These are phyloP conservation scores for Stachybotrys elegans DNA, from an alignment of 2,329 filamentous ascomycete species.

Conservation along the genomic window DNA sequence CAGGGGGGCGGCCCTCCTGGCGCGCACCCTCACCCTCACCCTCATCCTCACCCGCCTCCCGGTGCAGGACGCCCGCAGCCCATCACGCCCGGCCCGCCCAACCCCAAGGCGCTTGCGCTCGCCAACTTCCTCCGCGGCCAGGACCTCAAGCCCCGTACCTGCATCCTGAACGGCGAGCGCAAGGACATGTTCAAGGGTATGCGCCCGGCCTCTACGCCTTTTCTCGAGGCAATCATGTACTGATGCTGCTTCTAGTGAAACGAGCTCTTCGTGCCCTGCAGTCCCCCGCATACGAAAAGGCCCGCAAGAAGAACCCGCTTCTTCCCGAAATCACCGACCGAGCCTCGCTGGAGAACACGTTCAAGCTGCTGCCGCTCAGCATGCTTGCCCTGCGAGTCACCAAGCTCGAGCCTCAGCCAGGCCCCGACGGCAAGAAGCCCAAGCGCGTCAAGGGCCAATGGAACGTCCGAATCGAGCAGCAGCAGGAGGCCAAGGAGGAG, in stretches of 20 bases:
- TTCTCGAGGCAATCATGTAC: background rate
- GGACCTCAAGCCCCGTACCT: slow-evolving; percentile 82
- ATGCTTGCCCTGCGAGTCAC: slow-evolving; percentile 86
- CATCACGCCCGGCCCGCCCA: slow-evolving; percentile 74
- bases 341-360: slow-evolving; percentile 82
- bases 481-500: slow-evolving; percentile 82
- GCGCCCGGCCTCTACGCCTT: slow-evolving; percentile 5
- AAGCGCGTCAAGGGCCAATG: slow-evolving; percentile 95
- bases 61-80: slow-evolving; percentile 54
- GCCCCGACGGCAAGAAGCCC: slow-evolving; percentile 58
- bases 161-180: slow-evolving; percentile 90
- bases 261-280: slow-evolving; percentile 86
- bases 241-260: slow-evolving; percentile 64
- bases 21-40: slow-evolving; percentile 26
- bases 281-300: slow-evolving; percentile 86
- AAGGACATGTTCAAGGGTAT: slow-evolving; percentile 97
- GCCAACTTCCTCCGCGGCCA: slow-evolving; percentile 83
- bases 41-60: slow-evolving; percentile 17
- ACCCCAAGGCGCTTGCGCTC: slow-evolving; percentile 81
- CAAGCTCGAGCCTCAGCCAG: slow-evolving; percentile 68
- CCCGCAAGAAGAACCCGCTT: slow-evolving; percentile 80
- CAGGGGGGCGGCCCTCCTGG: slow-evolving; percentile 21
- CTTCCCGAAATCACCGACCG: slow-evolving; percentile 86
- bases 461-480: slow-evolving; percentile 92
- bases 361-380: slow-evolving; percentile 91